Conservation (phyloP, 2,329 filamentous ascomycete genomes). For the Triangularia verruculosa region DNA sequence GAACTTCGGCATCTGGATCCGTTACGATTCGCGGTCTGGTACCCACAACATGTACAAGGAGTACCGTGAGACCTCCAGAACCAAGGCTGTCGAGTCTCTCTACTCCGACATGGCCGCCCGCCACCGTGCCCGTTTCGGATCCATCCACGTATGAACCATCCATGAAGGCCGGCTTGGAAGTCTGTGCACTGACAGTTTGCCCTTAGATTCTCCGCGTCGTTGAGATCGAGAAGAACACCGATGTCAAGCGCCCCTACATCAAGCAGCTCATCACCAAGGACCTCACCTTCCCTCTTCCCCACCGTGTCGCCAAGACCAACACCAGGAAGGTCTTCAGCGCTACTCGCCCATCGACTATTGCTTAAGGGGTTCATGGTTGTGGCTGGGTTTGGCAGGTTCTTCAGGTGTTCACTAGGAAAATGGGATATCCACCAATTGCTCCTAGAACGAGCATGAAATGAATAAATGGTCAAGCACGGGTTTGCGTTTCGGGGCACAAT, state of each 20-base stretch:
- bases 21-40: conserved; percentile 98
- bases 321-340: conserved; percentile 91
- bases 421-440: conserved; percentile 60
- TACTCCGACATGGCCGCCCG: conserved; percentile 99
- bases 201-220: conserved; percentile 95
- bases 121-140: conserved; percentile 96
- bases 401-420: conserved; percentile 61
- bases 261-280: conserved; percentile 94
- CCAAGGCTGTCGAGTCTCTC: conserved; percentile 90
- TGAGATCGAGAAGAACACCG: conserved; percentile 90
- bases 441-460: conserved; percentile 45
- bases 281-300: conserved; percentile 97
- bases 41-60: conserved; percentile 99
- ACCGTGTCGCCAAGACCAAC: conserved; percentile 81
- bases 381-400: conserved; percentile 52
- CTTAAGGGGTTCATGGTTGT: conserved; percentile 62
- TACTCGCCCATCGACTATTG: conserved; percentile 94
- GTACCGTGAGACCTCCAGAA: conserved; percentile 98
- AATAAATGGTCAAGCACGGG: conserved; percentile 34
- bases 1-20: conserved; percentile 99
- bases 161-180: conserved; percentile 9
- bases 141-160: conserved; percentile 79
- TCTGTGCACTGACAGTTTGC: conserved; percentile 29
- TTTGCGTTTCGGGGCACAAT: conserved; percentile 17
- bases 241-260: conserved; percentile 98